Percentiles rank a stretch among this genome's conserved stretches.
phyloP scores from a whole-genome alignment of 2,329 filamentous ascomycete genomes.

The Ciborinia camelliae region DNA sequence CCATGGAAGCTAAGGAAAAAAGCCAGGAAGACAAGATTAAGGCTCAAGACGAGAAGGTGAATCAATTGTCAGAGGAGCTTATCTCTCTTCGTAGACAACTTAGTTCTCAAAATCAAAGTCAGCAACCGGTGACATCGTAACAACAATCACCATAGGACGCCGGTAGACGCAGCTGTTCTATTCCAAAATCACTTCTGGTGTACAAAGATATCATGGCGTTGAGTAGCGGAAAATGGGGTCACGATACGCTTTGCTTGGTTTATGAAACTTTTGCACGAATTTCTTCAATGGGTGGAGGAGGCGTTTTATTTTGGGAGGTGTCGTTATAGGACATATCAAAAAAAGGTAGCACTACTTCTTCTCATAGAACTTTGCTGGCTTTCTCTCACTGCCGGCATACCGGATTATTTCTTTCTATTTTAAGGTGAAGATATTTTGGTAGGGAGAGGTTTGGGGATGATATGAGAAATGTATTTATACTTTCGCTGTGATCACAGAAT shows the following conservation, averaged over 20 bases:
- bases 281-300: conserved; percentile 23
- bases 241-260: conserved; percentile 20
- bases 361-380: conserved; percentile 22
- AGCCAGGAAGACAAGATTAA: conserved; percentile 30
- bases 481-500: conserved; percentile 12
- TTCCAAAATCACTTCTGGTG: conserved; percentile 26
- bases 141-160: conserved; percentile 28
- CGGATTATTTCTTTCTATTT: conserved; percentile 19
- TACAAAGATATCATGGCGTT: conserved; percentile 31
- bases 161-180: conserved; percentile 32
- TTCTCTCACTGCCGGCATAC: conserved; percentile 18
- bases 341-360: conserved; percentile 23
- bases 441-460: conserved; percentile 7
- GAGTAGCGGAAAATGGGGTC: conserved; percentile 27
- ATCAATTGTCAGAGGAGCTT: conserved; percentile 34
- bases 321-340: conserved; percentile 19
- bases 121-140: conserved; percentile 30
- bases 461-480: conserved; percentile 18
- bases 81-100: conserved; percentile 32
- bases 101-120: conserved; percentile 26
- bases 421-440: conserved; percentile 11
- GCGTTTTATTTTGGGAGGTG: conserved; percentile 25
- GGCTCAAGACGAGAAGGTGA: conserved; percentile 29
- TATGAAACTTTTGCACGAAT: conserved; percentile 23
- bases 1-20: conserved; percentile 39